These are phyloP conservation scores for Nadsonia fulvescens DNA, from an alignment of 805 yeast genomes.

Conservation along the genomic window DNA sequence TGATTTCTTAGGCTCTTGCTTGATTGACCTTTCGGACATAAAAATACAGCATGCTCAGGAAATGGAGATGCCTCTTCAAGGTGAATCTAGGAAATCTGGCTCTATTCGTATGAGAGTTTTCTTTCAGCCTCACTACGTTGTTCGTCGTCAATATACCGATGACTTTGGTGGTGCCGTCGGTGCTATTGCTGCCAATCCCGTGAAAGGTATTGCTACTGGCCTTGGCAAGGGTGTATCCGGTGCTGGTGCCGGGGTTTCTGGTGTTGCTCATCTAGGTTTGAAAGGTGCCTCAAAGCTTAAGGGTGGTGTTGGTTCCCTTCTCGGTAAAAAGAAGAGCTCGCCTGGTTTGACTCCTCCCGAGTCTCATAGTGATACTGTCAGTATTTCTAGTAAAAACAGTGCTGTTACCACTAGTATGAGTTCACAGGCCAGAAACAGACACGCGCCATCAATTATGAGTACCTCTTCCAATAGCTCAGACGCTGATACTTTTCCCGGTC, in stretches of 20 bases:
- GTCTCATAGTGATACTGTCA: too few relatives aligned
- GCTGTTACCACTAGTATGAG: too few relatives aligned
- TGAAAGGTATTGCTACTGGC: slow-evolving; percentile 31
- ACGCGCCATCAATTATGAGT: too few relatives aligned
- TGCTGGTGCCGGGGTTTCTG: slow-evolving; percentile 27
- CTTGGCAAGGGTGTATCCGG: slow-evolving; percentile 33
- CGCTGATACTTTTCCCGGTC: slow-evolving; percentile 9
- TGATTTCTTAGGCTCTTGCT: slow-evolving; percentile 58
- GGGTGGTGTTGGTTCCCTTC: too few relatives aligned
- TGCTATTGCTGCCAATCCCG: slow-evolving; percentile 22
- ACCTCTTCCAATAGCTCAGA: too few relatives aligned
- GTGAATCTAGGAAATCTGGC: slow-evolving; percentile 51
- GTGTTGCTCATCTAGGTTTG: too few relatives aligned
- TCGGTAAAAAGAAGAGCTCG: too few relatives aligned
- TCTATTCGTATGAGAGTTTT: slow-evolving; percentile 35
- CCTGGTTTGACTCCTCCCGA: too few relatives aligned
- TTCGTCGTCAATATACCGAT: slow-evolving; percentile 11
- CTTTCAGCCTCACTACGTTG: slow-evolving; percentile 56
- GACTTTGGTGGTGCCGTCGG: slow-evolving; percentile 10
- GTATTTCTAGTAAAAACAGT: too few relatives aligned
- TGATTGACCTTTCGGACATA: slow-evolving; percentile 37
- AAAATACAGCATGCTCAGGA: slow-evolving; percentile 38
- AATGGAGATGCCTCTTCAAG: slow-evolving; percentile 31
- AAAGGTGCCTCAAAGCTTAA: too few relatives aligned
- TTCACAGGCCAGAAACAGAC: too few relatives aligned